Percentiles rank a stretch among this genome's conserved stretches.
Evolutionary conservation across 2,329 filamentous ascomycete genomes (phyloP).

Genomic region (Rosellinia necatrix): DNA sequence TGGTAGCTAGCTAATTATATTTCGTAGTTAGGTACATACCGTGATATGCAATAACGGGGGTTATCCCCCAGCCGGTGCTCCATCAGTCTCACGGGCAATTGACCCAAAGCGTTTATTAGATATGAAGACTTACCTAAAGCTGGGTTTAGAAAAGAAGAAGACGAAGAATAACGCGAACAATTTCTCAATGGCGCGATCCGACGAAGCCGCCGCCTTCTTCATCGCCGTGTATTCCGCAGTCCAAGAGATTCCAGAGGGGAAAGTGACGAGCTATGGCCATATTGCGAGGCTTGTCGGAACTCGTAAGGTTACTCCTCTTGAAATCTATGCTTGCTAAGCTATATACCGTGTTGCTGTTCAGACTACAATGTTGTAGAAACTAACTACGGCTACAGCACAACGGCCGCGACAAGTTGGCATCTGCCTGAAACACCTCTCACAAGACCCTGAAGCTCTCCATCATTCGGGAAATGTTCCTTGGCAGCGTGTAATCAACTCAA

Average conservation of each 20-base stretch:
- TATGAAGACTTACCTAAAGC: no score
- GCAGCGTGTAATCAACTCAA: conserved; percentile 91
- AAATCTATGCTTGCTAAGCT: background rate
- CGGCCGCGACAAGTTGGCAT: conserved; percentile 84
- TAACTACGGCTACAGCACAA: conserved; percentile 55
- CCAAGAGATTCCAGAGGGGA: conserved; percentile 81
- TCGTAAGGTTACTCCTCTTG: conserved; percentile 54
- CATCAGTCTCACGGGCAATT: no score
- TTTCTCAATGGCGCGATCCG: conserved; percentile 68
- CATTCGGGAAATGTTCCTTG: conserved; percentile 84
- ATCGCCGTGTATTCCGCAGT: conserved; percentile 80
- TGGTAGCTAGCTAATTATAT: no score
- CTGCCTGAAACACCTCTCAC: conserved; percentile 83
- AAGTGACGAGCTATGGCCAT: conserved; percentile 86
- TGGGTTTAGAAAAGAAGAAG: no score
- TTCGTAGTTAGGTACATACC: no score
- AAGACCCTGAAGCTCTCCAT: conserved; percentile 58
- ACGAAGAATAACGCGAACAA: no score
- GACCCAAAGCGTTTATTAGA: no score
- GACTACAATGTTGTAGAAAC: background rate
- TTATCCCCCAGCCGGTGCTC: no score
- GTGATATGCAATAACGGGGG: no score
- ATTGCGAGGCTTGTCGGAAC: conserved; percentile 74
- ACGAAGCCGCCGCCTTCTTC: conserved; percentile 77
- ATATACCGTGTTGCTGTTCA: background rate